Evolutionary conservation across 2,329 filamentous ascomycete species (phyloP), one percentile per base, ranked within the genome.

Genomic region (Cladorrhinum sp.): DNA sequence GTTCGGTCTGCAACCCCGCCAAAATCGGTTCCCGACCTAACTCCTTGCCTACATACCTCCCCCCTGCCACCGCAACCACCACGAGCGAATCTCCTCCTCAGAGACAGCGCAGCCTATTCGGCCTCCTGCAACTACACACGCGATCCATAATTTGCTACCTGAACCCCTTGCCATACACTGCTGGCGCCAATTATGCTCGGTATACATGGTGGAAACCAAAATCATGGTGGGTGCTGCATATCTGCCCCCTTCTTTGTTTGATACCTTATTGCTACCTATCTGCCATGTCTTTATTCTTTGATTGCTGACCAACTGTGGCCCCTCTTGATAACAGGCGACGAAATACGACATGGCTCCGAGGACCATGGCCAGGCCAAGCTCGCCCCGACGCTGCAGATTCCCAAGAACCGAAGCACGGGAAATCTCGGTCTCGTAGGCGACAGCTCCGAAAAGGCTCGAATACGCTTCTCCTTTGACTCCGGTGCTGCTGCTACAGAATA

Each of bases 401-500:
- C 85, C 60, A 88, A 87, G 74, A 88, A 87, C 72, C 79, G 82
- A 69, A 87, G 85, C 72, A 87, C 85, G n/a, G 81, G 84, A 57
- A 87, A 87, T 70, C 78, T 88, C 62, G 75, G 78, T 61, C 72
- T 81, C 65, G 72, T 77, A 65, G 72, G 73, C 65, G 80, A 83
- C 62, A 74, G 69, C n/a, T 75, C 83, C 55, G 85, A 87, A 66
- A 85, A 82, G 65, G 80, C 82, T 66, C 80, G 85, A 76, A 81
- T 86, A 73, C 87, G 89, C 63, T 87, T 91, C 76, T 94, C 91
- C 55, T 87, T 93, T 71, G 92, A 95, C 74, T 86, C 86, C 61
- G 84, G 86, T 57, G 80, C 84, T 63, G 80, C 83, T 66, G 75
- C 76, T 63, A 71, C 75, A 68, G 88, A 90, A 67, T 85, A 86